Conservation (phyloP, 2,329 filamentous ascomycete species). For the Pseudocercospora crystallina region DNA sequence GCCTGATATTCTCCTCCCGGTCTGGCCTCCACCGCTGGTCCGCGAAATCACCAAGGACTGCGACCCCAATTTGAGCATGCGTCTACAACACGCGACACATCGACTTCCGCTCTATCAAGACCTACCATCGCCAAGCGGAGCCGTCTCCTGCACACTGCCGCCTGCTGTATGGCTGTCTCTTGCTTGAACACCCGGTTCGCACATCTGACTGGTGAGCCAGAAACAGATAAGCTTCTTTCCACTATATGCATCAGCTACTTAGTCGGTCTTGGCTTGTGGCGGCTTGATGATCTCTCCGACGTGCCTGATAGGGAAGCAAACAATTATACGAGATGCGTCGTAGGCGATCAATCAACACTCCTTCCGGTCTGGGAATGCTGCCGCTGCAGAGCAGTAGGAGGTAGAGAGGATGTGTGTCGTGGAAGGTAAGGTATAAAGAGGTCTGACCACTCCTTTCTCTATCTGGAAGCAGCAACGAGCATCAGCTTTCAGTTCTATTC, state of each 20-base stretch:
- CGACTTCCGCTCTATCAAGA: not conserved
- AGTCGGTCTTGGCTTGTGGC: conserved; percentile 12
- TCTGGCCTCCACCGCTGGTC: conserved; percentile 1
- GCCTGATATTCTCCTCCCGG: not conserved
- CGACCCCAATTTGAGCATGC: conserved; percentile 6
- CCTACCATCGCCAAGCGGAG: conserved; percentile 2
- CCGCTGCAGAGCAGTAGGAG: conserved; percentile 4
- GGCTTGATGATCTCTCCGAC: conserved; percentile 11
- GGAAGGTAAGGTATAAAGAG: conserved; percentile 11
- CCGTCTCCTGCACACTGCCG: not conserved
- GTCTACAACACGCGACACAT: conserved; percentile 1
- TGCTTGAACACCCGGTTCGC: not conserved
- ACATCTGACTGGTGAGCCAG: conserved; percentile 4
- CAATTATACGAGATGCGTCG: conserved; percentile 3
- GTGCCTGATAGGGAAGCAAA: conserved; percentile 6
- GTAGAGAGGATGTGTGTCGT: conserved; percentile 3
- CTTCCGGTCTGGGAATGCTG: conserved; percentile 5
- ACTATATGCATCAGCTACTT: conserved; percentile 1
- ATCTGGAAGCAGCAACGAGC: not conserved
- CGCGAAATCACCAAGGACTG: conserved; percentile 1
- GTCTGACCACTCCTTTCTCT: not conserved
- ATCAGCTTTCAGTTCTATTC: conserved; percentile 9
- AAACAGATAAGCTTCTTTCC: conserved; percentile 5
- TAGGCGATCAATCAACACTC: conserved; percentile 8
- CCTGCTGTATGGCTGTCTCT: not conserved